Base-by-base conservation (phyloP, 2,329 filamentous ascomycete species). In the Epichloe sp. region DNA sequence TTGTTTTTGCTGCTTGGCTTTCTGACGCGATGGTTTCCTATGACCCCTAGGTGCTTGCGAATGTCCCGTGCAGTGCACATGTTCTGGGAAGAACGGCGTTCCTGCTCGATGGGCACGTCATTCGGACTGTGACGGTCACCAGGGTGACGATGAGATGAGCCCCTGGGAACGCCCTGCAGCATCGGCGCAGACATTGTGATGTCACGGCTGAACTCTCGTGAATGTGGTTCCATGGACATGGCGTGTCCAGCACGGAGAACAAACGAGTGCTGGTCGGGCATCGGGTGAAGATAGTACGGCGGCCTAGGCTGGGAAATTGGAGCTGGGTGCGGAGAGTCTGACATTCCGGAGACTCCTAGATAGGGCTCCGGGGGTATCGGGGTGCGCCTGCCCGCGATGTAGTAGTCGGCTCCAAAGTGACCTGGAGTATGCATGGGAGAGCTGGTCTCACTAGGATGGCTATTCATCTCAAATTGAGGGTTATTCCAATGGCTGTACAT, bases 401-500 rank as follows among this genome's bases (percentile, higher is more conserved):
- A 68, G 48, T 65, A 68, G 19, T 70, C 66, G 5, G 58, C 53
- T 43, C 67, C 54, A 15, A 63, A 60, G 17, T 65, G 59, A 14
- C 66, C 58, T n/a, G 69, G 65, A 38, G 69, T 60, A 31, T 67
- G 58, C 65, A 76, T 70, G 6, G 74, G 71, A n/a, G 73, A 74
- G 21, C 67, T 67, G 19, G 68, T 62, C 49, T 74, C 70, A 52
- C 67, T 71, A 34, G 64, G 64, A 23, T 68, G 62, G 47, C 68
- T 62, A 54, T 65, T 67, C 50, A 75, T 62, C 40, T 71, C 67
- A 56, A 75, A 74, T 35, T 57, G 53, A 21, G 31, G 19, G 50
- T 66, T 52, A 54, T 60, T 60, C 68, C 70, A 76, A 35, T 64
- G 59, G 31, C 63, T 59, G 51, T 72, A 73, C 66, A 76, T 70